Conservation (phyloP, 1,284 basidiomycete genomes). For the Trichosporon ovoides region DNA sequence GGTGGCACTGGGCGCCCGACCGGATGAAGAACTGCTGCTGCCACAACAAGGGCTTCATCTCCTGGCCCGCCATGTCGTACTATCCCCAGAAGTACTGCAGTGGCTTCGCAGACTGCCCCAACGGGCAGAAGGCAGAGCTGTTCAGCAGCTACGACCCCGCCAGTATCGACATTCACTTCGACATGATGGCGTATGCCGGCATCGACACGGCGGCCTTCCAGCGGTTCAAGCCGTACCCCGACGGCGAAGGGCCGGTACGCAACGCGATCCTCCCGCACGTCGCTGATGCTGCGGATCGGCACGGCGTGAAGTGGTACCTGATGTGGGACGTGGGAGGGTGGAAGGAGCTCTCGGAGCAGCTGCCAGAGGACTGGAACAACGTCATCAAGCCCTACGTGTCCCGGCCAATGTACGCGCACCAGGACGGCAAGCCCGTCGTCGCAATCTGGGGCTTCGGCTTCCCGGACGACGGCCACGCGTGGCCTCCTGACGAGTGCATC, state of each 20-base stretch:
- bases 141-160: conserved; percentile 16
- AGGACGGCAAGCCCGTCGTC: conserved; percentile 21
- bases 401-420: conserved; percentile 12
- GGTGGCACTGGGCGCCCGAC: conserved; percentile 22
- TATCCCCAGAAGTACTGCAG: conserved; percentile 14
- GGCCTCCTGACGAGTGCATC: conserved; percentile 10
- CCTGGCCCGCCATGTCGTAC: conserved; percentile 19
- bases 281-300: conserved; percentile 8
- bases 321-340: conserved; percentile 22
- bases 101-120: not conserved
- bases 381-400: conserved; percentile 14
- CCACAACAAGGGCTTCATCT: conserved; percentile 15
- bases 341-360: conserved; percentile 9
- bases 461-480: conserved; percentile 17
- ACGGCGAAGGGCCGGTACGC: conserved; percentile 19
- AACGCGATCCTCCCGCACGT: conserved; percentile 13
- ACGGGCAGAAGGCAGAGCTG: conserved; percentile 12
- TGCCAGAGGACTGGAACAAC: conserved; percentile 16
- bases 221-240: conserved; percentile 20
- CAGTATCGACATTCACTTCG: conserved; percentile 16
- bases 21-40: conserved; percentile 4
- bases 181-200: conserved; percentile 15
- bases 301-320: conserved; percentile 21
- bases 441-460: conserved; percentile 23
- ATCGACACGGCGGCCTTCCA: conserved; percentile 23